phyloP scores from a whole-genome alignment of 208 protist genomes.

The Leishmania major region DNA sequence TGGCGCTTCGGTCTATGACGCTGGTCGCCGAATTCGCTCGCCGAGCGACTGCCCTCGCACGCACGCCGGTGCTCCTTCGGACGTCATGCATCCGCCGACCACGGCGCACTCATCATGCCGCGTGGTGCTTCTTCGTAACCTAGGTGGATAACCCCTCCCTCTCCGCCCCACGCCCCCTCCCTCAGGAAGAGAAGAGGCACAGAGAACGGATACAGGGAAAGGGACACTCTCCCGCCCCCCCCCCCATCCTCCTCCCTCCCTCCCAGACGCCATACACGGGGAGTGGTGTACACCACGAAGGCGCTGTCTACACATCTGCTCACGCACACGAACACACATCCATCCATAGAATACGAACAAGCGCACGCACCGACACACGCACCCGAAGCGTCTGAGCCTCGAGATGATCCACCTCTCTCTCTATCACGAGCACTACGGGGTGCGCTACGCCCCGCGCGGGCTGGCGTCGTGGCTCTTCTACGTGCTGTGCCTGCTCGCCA shows the following conservation, averaged over 20 bases:
- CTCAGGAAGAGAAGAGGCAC: neutral
- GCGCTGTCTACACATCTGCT: neutral
- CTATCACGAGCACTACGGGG: conserved; percentile 76
- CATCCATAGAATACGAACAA: neutral
- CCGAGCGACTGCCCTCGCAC: neutral
- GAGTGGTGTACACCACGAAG: neutral
- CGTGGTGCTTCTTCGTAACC: neutral
- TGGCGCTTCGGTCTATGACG: neutral
- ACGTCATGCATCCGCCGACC: neutral
- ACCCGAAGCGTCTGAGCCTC: neutral
- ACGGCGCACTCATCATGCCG: neutral
- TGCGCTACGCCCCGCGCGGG: conserved; percentile 64
- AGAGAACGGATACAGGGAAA: neutral
- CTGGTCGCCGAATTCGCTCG: neutral
- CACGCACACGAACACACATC: neutral
- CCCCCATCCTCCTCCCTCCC: too few relatives aligned
- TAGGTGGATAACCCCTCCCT: neutral
- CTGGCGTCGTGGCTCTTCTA: conserved; percentile 67
- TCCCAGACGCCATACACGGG: neutral
- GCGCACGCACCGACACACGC: neutral
- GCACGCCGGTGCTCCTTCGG: neutral
- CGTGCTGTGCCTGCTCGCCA: conserved; percentile 51
- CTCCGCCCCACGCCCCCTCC: neutral
- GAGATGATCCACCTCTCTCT: conserved; percentile 35
- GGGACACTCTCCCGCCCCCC: neutral